Conservation (phyloP, 331 rosid species). For the Phaseolus coccineus region DNA sequence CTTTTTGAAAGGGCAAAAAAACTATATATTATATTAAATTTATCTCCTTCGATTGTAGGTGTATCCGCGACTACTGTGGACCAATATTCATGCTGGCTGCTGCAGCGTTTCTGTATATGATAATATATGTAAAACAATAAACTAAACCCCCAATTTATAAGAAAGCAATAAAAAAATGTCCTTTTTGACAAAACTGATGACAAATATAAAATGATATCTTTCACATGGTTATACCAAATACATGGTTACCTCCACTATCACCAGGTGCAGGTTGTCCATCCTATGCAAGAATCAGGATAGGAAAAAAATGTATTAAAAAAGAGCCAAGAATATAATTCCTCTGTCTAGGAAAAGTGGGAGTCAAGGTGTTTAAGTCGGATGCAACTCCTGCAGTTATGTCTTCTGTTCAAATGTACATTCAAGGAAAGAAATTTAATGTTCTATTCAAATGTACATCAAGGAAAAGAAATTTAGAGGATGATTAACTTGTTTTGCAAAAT, state of each 20-base stretch:
- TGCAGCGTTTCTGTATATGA: constrained; percentile 12
- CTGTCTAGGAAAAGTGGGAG: not conserved
- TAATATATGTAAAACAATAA: too few relatives aligned
- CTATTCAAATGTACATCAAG: constrained; percentile 25
- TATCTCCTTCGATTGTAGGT: constrained; percentile 17
- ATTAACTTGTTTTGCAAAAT: constrained; percentile 10
- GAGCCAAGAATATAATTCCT: not conserved
- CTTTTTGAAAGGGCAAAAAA: constrained; percentile 47
- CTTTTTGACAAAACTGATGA: too few relatives aligned
- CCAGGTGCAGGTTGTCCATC: too few relatives aligned
- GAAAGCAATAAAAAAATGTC: too few relatives aligned
- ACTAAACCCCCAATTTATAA: too few relatives aligned
- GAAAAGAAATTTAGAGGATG: not conserved
- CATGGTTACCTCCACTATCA: too few relatives aligned
- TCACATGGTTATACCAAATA: too few relatives aligned
- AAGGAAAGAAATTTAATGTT: too few relatives aligned
- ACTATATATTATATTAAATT: constrained; percentile 3
- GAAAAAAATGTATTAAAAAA: too few relatives aligned
- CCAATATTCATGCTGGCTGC: constrained; percentile 57
- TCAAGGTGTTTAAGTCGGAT: constrained; percentile 7
- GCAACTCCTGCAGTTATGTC: constrained; percentile 11
- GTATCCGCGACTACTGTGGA: constrained; percentile 51
- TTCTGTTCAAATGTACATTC: not conserved
- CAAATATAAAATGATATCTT: too few relatives aligned
- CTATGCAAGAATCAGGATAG: too few relatives aligned